Percentiles rank a stretch among this genome's conserved stretches.
Conservation (phyloP, 768 basidiomycete species). For the Termitomyces sp. region DNA sequence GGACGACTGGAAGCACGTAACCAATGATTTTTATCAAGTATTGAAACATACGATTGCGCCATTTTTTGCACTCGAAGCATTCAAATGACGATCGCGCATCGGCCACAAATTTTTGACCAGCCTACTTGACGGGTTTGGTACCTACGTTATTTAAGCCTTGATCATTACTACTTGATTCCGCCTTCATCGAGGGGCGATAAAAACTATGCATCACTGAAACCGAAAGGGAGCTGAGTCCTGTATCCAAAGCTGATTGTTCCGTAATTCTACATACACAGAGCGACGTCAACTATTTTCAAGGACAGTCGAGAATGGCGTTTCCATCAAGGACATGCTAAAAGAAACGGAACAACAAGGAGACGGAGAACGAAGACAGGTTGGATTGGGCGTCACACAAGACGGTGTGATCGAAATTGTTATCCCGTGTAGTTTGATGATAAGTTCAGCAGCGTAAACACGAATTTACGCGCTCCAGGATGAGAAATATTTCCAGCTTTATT, state of each 20-base stretch:
- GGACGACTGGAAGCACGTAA: neutral
- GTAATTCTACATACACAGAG: neutral
- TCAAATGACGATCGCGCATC: conserved; percentile 10
- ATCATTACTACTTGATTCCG: neutral
- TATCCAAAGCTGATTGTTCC: neutral
- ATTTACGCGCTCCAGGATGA: neutral
- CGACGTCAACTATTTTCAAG: neutral
- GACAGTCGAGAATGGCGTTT: neutral
- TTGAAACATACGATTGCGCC: conserved; percentile 11
- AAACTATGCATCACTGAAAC: neutral
- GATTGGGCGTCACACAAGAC: too few relatives aligned
- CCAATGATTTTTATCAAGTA: neutral
- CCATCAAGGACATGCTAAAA: neutral
- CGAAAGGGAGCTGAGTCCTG: neutral
- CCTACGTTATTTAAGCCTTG: too few relatives aligned
- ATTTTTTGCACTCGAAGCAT: conserved; percentile 10
- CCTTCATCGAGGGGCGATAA: neutral
- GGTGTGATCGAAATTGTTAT: neutral
- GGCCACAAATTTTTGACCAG: neutral
- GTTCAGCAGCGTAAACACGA: neutral
- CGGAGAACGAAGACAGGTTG: neutral
- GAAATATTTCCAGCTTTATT: too few relatives aligned
- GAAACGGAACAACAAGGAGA: neutral
- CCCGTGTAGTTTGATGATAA: neutral
- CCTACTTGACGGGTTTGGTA: neutral